These are phyloP conservation scores for Colletotrichum neosansevieriae DNA, from an alignment of 2,329 filamentous ascomycete genomes.

Conservation along the genomic window DNA sequence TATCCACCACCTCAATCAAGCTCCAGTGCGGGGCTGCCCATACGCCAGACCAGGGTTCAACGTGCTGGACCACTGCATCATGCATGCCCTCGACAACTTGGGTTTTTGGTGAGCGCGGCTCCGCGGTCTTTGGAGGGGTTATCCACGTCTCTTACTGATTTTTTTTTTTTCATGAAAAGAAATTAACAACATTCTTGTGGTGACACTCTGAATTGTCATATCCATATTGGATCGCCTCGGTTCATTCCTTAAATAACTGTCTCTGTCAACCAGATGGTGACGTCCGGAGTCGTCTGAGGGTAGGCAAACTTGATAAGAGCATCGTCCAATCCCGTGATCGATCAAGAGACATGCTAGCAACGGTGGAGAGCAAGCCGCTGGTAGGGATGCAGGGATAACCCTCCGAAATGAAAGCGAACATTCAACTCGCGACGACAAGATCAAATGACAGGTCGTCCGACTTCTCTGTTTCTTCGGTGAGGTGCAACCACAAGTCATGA, in stretches of 20 bases:
- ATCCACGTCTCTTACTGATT: constrained; percentile 8
- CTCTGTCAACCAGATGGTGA: background rate
- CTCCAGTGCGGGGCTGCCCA: constrained; percentile 30
- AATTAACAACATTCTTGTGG: constrained; percentile 5
- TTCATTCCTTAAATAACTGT: background rate
- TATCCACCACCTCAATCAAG: constrained; percentile 33
- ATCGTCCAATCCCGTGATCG: background rate
- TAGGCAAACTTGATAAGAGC: background rate
- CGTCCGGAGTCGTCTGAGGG: background rate
- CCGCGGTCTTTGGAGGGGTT: constrained; percentile 17
- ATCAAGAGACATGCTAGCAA: constrained; percentile 6
- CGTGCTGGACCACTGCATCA: background rate
- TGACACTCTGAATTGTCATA: background rate
- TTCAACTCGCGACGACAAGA: background rate
- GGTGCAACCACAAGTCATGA: background rate
- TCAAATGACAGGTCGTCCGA: constrained; percentile 24
- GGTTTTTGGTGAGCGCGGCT: constrained; percentile 7
- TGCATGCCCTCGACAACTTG: background rate
- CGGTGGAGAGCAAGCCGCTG: constrained; percentile 21
- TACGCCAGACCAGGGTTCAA: constrained; percentile 14
- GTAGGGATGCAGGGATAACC: constrained; percentile 33
- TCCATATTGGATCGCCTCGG: too few species aligned
- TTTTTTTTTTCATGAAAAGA: background rate
- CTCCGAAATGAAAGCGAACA: constrained; percentile 30
- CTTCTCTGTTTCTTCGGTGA: background rate